Conservation (phyloP, 2,329 filamentous ascomycete species). For the Phyllosticta citriasiana region DNA sequence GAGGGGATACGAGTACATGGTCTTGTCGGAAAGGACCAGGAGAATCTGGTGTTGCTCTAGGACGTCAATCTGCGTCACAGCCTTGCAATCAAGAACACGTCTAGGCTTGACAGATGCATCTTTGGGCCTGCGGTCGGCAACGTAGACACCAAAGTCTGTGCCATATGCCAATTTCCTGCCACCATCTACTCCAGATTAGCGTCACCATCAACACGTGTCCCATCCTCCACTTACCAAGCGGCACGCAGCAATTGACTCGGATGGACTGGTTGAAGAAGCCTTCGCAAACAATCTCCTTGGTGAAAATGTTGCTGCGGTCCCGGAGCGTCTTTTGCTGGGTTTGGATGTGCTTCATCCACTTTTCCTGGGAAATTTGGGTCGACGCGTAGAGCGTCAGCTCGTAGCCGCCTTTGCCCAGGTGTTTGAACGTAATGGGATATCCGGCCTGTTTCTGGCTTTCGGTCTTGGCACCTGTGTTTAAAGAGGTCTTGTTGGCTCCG, state of each 20-base stretch:
- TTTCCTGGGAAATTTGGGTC: constrained; percentile 77
- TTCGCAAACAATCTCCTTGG: constrained; percentile 61
- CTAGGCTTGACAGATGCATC: constrained; percentile 64
- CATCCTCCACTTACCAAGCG: constrained; percentile 56
- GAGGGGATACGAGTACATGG: constrained; percentile 78
- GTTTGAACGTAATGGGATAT: constrained; percentile 91
- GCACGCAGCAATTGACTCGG: constrained; percentile 87
- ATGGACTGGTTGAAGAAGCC: constrained; percentile 86
- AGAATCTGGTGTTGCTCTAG: constrained; percentile 91
- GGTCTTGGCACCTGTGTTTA: constrained; percentile 24
- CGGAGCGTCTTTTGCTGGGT: constrained; percentile 78
- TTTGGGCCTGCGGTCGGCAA: constrained; percentile 83
- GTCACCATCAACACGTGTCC: not conserved
- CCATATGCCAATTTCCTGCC: constrained; percentile 90
- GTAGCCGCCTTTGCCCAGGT: constrained; percentile 91
- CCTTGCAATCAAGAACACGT: constrained; percentile 73
- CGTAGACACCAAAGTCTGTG: constrained; percentile 86
- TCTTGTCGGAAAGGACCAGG: constrained; percentile 86
- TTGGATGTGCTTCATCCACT: constrained; percentile 96
- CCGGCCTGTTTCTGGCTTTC: constrained; percentile 57
- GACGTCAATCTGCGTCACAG: constrained; percentile 91
- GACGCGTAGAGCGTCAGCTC: constrained; percentile 82
- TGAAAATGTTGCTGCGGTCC: constrained; percentile 62
- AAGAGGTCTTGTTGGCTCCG: constrained; percentile 37
- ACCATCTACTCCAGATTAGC: constrained; percentile 59